Evolutionary conservation across 352 stramenopile species (phyloP), one percentile per base, ranked within the genome.

Genomic region (Thraustochytrium sp.): DNA sequence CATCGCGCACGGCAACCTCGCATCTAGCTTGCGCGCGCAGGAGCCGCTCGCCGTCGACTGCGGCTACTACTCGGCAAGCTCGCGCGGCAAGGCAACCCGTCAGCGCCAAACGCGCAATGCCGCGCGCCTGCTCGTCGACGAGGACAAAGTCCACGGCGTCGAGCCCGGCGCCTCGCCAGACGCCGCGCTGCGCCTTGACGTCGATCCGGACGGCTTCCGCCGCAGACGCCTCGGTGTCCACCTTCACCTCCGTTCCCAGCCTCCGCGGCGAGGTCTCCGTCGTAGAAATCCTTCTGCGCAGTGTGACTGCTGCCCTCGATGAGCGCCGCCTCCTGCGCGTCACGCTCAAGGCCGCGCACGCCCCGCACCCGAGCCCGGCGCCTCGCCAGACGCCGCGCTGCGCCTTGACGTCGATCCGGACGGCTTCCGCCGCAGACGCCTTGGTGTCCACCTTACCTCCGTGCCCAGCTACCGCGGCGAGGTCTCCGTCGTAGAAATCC

Each of bases 31-130:
- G 68, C 46, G 68, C 34, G 68, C 68, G 18, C 68, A 80, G 42
- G 68, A 80, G 38, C 68, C 68, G 8, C 68, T 80, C 2, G 68
- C 68, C 31, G 68, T 80, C 8, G 68, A 80, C 53, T 80, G 68
- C 51, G 68, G 68, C 11, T 80, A 31, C 49, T 80, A 63, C 31
- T 55, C 31, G 3, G 68, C 68, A 29, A 44, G 68, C 8, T 80
- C 68, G 26, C 68, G 53, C 23, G 46, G 68, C 44, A 80, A 80
- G 42, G 34, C 68, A 3, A 51, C 68, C 21, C 48, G 46, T 21
- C 31, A 21, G 46, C 26, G 68, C 11, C 68, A 80, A 31, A 80
- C 68, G 21, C 48, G 68, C 16, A 80, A 80, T 31, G 68, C 68
- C 0, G 68, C 68, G 18, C 48, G 68, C 11, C 68, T 80, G 0